Percentiles rank a stretch among this genome's conserved stretches.
These are phyloP conservation scores for Physocladia obscura DNA, from an alignment of 192 early-diverging fungal genomes.

Conservation along the genomic window DNA sequence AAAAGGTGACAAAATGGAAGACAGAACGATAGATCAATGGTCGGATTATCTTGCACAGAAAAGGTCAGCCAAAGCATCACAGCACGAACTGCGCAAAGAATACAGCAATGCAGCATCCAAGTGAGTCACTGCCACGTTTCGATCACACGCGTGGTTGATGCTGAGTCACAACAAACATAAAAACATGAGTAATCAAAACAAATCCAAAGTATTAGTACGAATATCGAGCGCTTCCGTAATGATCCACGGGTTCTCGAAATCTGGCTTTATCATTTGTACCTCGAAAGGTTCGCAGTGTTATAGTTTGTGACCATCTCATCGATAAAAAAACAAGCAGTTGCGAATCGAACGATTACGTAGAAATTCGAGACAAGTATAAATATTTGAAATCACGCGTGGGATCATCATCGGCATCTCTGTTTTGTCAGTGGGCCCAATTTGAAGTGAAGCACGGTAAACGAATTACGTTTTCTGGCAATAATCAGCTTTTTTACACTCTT, in stretches of 20 bases:
- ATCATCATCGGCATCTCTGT: constrained; percentile 24
- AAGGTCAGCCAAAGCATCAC: too few relatives aligned
- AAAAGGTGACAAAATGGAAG: too few relatives aligned
- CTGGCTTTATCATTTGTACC: constrained; percentile 18
- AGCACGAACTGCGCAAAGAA: too few relatives aligned
- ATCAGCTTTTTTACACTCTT: not conserved
- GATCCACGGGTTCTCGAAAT: not conserved
- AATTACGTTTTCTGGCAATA: not conserved
- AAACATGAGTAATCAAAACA: too few relatives aligned
- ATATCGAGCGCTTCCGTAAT: too few relatives aligned
- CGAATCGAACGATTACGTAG: constrained; percentile 12
- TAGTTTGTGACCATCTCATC: not conserved
- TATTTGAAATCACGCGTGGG: constrained; percentile 32
- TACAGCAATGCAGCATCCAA: too few relatives aligned
- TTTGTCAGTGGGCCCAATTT: constrained; percentile 39
- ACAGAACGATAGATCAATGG: too few relatives aligned
- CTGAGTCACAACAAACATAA: too few relatives aligned
- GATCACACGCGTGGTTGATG: too few relatives aligned
- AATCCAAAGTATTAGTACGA: too few relatives aligned
- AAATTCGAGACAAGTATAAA: constrained; percentile 46
- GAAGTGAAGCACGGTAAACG: constrained; percentile 13
- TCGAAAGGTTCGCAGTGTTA: not conserved
- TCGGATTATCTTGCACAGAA: too few relatives aligned
- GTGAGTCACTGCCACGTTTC: too few relatives aligned
- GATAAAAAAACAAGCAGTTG: not conserved